Percentiles rank a stretch among this genome's conserved stretches.
phyloP scores from a whole-genome alignment of 2,329 filamentous ascomycete species.

The Stylonectria norvegica region DNA sequence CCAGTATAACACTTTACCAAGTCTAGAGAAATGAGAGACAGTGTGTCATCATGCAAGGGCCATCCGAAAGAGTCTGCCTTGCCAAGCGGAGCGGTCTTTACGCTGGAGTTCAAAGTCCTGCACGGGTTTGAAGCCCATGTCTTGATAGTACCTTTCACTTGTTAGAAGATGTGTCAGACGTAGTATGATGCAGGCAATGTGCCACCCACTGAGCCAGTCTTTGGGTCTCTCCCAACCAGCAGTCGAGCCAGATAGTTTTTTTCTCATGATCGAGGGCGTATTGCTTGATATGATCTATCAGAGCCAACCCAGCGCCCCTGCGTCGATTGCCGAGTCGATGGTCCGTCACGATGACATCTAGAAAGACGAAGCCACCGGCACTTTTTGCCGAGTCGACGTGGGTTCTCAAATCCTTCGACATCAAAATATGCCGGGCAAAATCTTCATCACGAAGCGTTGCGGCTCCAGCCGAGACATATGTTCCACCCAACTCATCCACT shows the following conservation, averaged over 20 bases:
- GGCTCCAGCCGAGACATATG: slow-evolving; percentile 14
- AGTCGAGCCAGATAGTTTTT: slow-evolving; percentile 25
- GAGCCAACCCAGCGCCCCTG: slow-evolving; percentile 13
- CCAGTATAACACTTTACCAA: too few relatives aligned
- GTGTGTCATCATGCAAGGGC: slow-evolving; percentile 11
- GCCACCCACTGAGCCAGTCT: slow-evolving; percentile 19
- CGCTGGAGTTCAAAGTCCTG: slow-evolving; percentile 9
- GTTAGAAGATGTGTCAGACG: slow-evolving; percentile 8
- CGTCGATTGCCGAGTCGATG: slow-evolving; percentile 11
- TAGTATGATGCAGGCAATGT: neutral
- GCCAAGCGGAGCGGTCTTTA: slow-evolving; percentile 6
- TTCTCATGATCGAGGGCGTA: slow-evolving; percentile 14
- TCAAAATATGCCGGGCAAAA: slow-evolving; percentile 12
- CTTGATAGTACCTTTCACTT: slow-evolving; percentile 18
- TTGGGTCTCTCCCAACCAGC: slow-evolving; percentile 24
- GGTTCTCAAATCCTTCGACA: slow-evolving; percentile 9
- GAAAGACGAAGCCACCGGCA: slow-evolving; percentile 15
- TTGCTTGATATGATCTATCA: slow-evolving; percentile 16
- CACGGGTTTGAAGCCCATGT: slow-evolving; percentile 14
- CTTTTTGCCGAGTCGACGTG: slow-evolving; percentile 9
- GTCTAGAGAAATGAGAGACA: neutral
- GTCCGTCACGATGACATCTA: slow-evolving; percentile 16
- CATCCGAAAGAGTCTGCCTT: slow-evolving; percentile 18
- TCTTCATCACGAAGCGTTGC: slow-evolving; percentile 11
- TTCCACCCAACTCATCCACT: slow-evolving; percentile 13